These are phyloP conservation scores for Fusarium mundagurra DNA, from an alignment of 2,329 filamentous ascomycete genomes.

Conservation along the genomic window DNA sequence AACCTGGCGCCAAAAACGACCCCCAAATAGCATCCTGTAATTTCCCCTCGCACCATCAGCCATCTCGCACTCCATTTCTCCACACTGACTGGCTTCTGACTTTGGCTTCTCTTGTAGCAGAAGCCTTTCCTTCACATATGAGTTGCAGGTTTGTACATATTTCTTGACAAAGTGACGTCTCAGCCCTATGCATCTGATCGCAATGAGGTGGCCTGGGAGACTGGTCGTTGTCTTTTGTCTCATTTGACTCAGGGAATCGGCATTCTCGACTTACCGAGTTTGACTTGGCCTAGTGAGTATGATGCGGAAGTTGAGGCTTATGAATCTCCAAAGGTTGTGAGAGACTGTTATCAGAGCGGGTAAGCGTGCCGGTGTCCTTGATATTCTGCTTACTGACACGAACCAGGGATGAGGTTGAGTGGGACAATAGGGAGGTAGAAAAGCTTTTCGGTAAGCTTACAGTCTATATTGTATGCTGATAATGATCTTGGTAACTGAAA, in stretches of 20 bases:
- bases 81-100: too few species aligned
- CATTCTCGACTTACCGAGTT: not conserved
- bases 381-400: fast-evolving
- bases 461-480: fast-evolving
- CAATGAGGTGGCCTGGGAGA: not conserved
- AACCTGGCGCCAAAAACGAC: not conserved
- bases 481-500: not conserved
- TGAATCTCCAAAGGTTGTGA: not conserved
- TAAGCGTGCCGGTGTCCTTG: not conserved
- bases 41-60: not conserved
- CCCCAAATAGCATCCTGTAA: not conserved
- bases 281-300: not conserved
- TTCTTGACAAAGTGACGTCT: fast-evolving
- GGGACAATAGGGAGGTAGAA: not conserved
- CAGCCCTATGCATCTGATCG: fast-evolving
- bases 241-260: not conserved
- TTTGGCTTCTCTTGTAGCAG: fast-evolving
- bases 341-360: not conserved
- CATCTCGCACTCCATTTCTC: too few species aligned
- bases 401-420: not conserved
- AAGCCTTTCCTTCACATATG: fast-evolving
- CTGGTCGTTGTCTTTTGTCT: not conserved
- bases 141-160: not conserved
- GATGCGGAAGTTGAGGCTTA: not conserved
- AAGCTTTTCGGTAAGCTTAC: not conserved